Evolutionary conservation across 805 yeast species (phyloP).

Genomic region (Sugiyamaella smithiae): DNA sequence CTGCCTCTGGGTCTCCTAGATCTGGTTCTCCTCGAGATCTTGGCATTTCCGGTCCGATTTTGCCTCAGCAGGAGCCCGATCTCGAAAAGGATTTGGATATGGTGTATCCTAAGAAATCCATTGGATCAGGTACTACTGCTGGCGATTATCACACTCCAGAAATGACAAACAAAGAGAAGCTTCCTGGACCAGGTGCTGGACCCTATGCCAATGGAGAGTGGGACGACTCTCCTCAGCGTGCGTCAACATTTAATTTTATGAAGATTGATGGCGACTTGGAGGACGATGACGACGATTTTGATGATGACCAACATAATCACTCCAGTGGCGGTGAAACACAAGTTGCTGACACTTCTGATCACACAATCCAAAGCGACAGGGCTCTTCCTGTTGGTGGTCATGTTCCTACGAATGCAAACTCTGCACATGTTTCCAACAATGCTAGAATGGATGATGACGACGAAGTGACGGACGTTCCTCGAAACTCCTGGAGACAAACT

Average conservation of each 20-base stretch:
- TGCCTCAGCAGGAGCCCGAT: slow-evolving; percentile 25
- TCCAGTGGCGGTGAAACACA: slow-evolving; percentile 12
- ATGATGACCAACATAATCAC: slow-evolving; percentile 5
- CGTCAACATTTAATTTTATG: slow-evolving; percentile 36
- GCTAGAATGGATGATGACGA: slow-evolving; percentile 24
- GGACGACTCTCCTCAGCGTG: slow-evolving; percentile 36
- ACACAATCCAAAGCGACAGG: background rate
- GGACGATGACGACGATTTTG: slow-evolving; percentile 14
- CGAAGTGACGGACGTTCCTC: slow-evolving; percentile 31
- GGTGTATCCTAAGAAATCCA: slow-evolving; percentile 15
- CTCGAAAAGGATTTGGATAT: slow-evolving; percentile 17
- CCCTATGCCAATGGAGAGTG: slow-evolving; percentile 20
- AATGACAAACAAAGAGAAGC: slow-evolving; percentile 22
- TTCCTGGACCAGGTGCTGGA: slow-evolving; percentile 23
- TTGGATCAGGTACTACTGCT: slow-evolving; percentile 14
- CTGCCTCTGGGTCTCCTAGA: background rate
- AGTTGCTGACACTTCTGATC: slow-evolving; percentile 5
- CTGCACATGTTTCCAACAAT: slow-evolving; percentile 11
- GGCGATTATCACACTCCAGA: slow-evolving; percentile 15
- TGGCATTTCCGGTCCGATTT: slow-evolving; percentile 40
- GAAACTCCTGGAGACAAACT: slow-evolving; percentile 61
- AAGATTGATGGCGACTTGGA: slow-evolving; percentile 34
- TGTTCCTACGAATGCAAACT: background rate
- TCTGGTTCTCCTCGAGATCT: slow-evolving; percentile 17
- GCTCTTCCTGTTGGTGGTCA: background rate